Conservation (phyloP, 306 rosid genomes). For the Neltuma alba region DNA sequence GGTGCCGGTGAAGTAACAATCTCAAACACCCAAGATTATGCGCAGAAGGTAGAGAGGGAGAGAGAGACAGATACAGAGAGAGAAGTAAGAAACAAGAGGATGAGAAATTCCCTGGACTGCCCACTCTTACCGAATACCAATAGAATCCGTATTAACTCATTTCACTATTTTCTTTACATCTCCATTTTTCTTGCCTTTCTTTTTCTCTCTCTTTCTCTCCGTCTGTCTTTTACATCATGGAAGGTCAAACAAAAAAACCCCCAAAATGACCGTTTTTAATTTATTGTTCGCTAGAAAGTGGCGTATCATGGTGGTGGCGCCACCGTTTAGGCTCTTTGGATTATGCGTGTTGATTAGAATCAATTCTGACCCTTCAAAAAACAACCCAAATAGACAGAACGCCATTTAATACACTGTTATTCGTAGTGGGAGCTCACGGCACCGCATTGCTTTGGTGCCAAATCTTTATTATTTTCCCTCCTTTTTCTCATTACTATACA, state of each 20-base stretch:
- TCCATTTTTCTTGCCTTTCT: background rate
- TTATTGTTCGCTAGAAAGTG: background rate
- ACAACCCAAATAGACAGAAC: background rate
- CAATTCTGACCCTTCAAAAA: background rate
- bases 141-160: conserved; percentile 24
- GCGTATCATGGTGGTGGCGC: background rate
- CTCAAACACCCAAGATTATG: background rate
- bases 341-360: conserved; percentile 14
- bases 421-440: background rate
- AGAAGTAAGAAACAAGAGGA: conserved; percentile 48
- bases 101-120: conserved; percentile 49
- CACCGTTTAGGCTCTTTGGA: background rate
- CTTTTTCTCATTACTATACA: background rate
- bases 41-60: background rate
- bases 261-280: background rate
- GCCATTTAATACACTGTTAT: background rate
- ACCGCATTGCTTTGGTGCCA: background rate
- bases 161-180: background rate
- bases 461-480: background rate
- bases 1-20: conserved; percentile 30
- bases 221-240: background rate
- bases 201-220: background rate
- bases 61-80: background rate
- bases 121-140: conserved; percentile 52
- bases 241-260: conserved; percentile 1